Conservation (phyloP, 2,329 filamentous ascomycete species). For the Fusarium fujikuroi region DNA sequence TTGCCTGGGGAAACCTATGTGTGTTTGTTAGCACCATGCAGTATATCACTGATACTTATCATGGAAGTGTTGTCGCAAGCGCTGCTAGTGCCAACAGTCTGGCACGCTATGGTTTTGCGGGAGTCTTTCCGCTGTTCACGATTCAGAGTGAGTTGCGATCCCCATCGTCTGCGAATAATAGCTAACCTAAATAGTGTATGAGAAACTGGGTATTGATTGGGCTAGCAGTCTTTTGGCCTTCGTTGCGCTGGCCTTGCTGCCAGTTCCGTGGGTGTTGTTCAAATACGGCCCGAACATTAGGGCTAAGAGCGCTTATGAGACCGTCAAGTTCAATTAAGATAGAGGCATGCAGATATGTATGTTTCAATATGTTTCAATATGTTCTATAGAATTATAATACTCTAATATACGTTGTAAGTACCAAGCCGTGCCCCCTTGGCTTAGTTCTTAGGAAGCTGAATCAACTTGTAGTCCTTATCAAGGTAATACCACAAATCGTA, state of each 20-base stretch:
- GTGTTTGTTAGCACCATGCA: slow-evolving; percentile 65
- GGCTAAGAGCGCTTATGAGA: slow-evolving; percentile 33
- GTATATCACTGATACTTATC: slow-evolving; percentile 68
- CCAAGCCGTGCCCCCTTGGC: slow-evolving; percentile 31
- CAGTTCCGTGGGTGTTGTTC: slow-evolving; percentile 65
- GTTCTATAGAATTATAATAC: not conserved
- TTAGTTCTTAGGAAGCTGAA: slow-evolving; percentile 38
- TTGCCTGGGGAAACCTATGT: slow-evolving; percentile 69
- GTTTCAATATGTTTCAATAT: too few relatives aligned
- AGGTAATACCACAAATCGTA: slow-evolving; percentile 54
- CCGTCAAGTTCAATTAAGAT: not conserved
- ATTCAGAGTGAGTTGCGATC: slow-evolving; percentile 59
- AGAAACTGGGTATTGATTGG: slow-evolving; percentile 57
- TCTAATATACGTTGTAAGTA: not conserved
- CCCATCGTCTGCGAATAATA: fast-evolving
- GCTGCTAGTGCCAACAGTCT: slow-evolving; percentile 69
- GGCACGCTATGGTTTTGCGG: slow-evolving; percentile 64
- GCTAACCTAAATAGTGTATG: slow-evolving; percentile 51
- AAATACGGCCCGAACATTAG: slow-evolving; percentile 54
- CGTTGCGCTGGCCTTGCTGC: slow-evolving; percentile 58
- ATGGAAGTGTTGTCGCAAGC: slow-evolving; percentile 64
- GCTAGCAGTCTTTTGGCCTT: slow-evolving; percentile 60
- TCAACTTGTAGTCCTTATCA: slow-evolving; percentile 47
- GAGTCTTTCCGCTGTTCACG: slow-evolving; percentile 69
- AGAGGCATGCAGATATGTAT: fast-evolving